Evolutionary conservation across 371 early-diverging fungal species (phyloP).

Genomic region (Phascolomyces articulosus): DNA sequence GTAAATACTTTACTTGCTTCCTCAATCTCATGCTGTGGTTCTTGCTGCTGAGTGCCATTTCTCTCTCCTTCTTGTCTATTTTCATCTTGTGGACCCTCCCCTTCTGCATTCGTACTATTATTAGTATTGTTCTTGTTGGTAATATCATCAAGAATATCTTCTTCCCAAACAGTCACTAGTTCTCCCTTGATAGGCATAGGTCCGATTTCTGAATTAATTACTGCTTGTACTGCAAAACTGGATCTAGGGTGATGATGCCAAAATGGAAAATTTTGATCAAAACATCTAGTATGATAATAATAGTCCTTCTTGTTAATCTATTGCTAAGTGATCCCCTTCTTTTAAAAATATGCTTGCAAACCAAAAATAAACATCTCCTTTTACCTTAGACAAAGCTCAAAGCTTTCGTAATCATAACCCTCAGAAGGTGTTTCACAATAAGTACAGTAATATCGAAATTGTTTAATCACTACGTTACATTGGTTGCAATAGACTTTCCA

Average conservation of each 20-base stretch:
- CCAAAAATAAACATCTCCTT: no score
- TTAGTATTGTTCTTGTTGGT: not conserved
- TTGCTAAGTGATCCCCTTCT: no score
- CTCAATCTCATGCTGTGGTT: not conserved
- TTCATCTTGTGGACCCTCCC: not conserved
- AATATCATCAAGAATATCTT: slow-evolving; percentile 56
- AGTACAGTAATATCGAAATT: slow-evolving; percentile 81
- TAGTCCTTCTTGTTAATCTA: no score
- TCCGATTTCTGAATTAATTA: slow-evolving; percentile 56
- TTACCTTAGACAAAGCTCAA: slow-evolving; percentile 71
- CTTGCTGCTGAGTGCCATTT: slow-evolving; percentile 12
- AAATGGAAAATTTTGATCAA: slow-evolving; percentile 71
- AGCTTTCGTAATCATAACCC: slow-evolving; percentile 63
- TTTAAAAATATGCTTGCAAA: no score
- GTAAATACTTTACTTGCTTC: slow-evolving; percentile 45
- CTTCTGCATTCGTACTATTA: not conserved
- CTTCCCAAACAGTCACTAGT: slow-evolving; percentile 64
- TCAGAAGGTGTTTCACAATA: slow-evolving; percentile 79
- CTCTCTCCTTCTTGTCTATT: not conserved
- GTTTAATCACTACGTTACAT: slow-evolving; percentile 61
- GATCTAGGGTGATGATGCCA: slow-evolving; percentile 80
- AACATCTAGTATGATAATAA: slow-evolving; percentile 67
- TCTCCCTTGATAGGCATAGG: slow-evolving; percentile 61
- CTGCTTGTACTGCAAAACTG: slow-evolving; percentile 75
- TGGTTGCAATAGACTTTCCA: slow-evolving; percentile 67